Evolutionary conservation across 352 stramenopile genomes (phyloP), one percentile per base, ranked within the genome.

Genomic region (Globisporangium megalacanthum): DNA sequence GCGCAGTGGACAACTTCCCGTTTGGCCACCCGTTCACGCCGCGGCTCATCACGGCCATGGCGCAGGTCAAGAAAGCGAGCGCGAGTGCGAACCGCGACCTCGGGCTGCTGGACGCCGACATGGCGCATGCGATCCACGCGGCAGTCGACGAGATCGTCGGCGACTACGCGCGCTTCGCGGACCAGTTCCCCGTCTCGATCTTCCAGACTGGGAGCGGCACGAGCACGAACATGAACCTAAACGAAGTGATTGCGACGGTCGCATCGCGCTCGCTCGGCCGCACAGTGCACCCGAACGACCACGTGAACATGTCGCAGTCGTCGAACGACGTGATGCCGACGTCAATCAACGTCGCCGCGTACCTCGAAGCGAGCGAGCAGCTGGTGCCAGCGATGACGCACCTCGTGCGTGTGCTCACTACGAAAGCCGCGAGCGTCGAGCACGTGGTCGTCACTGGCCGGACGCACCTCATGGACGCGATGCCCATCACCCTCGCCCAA

Each of bases 141-240:
- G 69, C 66, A 0, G 73, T 67, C 19, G 68, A 83, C 49, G 50
- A 47, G 22, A 60, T 83, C 45, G 65, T 74, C 9, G 13, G 8
- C 31, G 63, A 75, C 50, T 83, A 74, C 50, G 52, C 56, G 17
- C 44, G 13, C 14, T 73, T 72, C 60, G 58, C 60, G 14, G 61
- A 69, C 47, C 73, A 83, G 51, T 83, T 83, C 71, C 73, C 73
- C 10, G 70, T 83, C 63, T 77, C 70, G 44, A 73, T 81, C 53
- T 86, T 79, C 68, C 95, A 99, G 70, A 98, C 93, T 7, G 94
- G 96, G 42, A 91, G 73, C 51, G 96, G 96, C 29, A 99, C 96
- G n/a, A 95, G 97, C 66, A 98, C 92, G 39, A 99, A 99, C 75
- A 99, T 99, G 96, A 99, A 99, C 75, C 86, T 97, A 20, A 98